Evolutionary conservation across 371 early-diverging fungal species (phyloP), one percentile per base, ranked within the genome.

Genomic region (Batrachochytrium dendrobatidis): DNA sequence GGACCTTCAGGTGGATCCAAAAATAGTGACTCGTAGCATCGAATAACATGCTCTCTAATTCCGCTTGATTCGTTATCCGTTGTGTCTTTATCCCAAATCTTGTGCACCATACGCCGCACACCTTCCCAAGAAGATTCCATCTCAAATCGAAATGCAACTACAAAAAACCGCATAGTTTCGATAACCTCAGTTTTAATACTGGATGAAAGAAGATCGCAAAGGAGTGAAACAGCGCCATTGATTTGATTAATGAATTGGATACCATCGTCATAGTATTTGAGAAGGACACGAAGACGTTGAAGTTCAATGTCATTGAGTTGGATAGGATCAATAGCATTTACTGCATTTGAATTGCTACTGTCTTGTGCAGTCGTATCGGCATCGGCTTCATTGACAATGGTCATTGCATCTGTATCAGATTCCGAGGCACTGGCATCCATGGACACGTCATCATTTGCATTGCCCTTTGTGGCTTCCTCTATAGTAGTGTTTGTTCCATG

Each of bases 141-240:
- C 58, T 89, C 86, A 66, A 86, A 94, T 24, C 83, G 77, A 66
- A 88, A 80, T 0, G 92, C 86, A 2, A 77, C 76, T 0, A 92
- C 93, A 57, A 96, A 86, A 59, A 95, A 95, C 49, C 90, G 87
- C 88, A 98, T 98, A 1, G 88, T 85, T 58, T 94, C 95, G 55
- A 94, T 70, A 0, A 95, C 94, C 64, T 98, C 98, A 10, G 86
- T 73, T 64, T 95, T 95, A 44, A 77, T 82, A 44, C 87, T 93
- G 0, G 94, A 93, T 2, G 86, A 86, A 25, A 98, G 73, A 1
- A 96, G 79, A 69, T 91, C 88, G 35, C 83, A 79, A 49, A 96
- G 75, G 17, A 73, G 80, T 0, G 90, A 87, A 18, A 87, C 83
- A 0, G 87, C 83, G 6, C 71, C 67, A 30, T 88, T 83, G 8